These are phyloP conservation scores for Fragaria vesca DNA, from an alignment of 306 rosid genomes.

Conservation along the genomic window DNA sequence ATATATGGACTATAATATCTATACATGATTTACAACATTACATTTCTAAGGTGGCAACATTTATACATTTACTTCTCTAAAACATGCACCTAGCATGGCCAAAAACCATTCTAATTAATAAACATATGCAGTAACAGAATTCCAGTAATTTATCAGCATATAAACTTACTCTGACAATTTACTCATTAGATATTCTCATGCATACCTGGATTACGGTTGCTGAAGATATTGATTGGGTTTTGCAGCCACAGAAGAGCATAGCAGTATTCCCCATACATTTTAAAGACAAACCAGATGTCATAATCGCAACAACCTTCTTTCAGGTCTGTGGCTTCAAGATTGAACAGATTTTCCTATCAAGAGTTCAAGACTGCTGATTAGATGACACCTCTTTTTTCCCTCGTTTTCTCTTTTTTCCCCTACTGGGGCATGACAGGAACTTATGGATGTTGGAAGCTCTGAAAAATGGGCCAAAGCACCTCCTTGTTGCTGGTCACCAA, in stretches of 20 bases:
- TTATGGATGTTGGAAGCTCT: slow-evolving; percentile 76
- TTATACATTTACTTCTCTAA: not conserved
- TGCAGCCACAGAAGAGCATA: slow-evolving; percentile 71
- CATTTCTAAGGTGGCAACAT: not conserved
- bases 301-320: slow-evolving; percentile 83
- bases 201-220: slow-evolving; percentile 11
- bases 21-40: not conserved
- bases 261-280: slow-evolving; percentile 83
- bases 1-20: not conserved
- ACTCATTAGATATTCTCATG: not conserved
- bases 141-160: not conserved
- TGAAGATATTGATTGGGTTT: slow-evolving; percentile 15
- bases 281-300: slow-evolving; percentile 66
- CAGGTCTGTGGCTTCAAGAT: slow-evolving; percentile 50
- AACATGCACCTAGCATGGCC: not conserved
- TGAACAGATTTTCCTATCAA: slow-evolving; percentile 6
- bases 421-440: slow-evolving; percentile 55
- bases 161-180: not conserved
- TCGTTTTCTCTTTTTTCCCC: slow-evolving; percentile 6
- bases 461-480: slow-evolving; percentile 84
- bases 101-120: not conserved
- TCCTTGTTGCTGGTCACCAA: slow-evolving; percentile 83
- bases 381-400: not conserved
- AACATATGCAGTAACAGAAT: not conserved
- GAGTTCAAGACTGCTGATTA: not conserved